phyloP scores from a whole-genome alignment of 805 yeast genomes.

The Myxozyma lipomycoides region DNA sequence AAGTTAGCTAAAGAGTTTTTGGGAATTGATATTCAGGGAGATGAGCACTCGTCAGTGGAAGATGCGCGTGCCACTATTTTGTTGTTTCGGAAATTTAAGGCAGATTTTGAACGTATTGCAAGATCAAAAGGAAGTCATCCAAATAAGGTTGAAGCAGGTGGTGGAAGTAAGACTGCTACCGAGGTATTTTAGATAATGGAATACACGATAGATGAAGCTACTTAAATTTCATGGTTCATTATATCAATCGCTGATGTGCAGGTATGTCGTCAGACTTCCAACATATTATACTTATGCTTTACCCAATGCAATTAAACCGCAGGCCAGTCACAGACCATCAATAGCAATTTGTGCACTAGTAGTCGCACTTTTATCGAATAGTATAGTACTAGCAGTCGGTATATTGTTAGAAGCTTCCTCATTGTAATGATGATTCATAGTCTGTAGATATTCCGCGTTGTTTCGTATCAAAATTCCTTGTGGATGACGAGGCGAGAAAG shows the following conservation, averaged over 20 bases:
- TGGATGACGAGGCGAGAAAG: constrained; percentile 8
- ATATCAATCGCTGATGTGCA: no score
- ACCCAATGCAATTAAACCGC: constrained; percentile 6
- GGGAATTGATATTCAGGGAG: constrained; percentile 61
- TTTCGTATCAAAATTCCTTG: constrained; percentile 13
- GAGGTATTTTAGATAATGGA: neutral
- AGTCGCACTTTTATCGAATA: constrained; percentile 5
- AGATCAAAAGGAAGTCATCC: constrained; percentile 1
- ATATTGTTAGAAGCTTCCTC: neutral
- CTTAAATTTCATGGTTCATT: no score
- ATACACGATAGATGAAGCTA: no score
- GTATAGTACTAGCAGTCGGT: neutral
- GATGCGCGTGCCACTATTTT: constrained; percentile 88
- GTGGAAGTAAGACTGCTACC: neutral
- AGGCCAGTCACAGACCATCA: constrained; percentile 23
- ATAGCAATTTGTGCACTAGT: constrained; percentile 20
- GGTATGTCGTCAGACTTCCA: no score
- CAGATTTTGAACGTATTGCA: constrained; percentile 50
- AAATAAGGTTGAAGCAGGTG: neutral
- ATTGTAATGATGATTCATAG: neutral
- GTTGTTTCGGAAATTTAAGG: constrained; percentile 59
- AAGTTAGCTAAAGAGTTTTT: constrained; percentile 57
- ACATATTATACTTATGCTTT: constrained; percentile 5
- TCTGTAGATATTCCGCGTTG: neutral
- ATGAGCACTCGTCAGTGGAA: constrained; percentile 81